A percentile compares a stretch with the other conserved stretches of the same genome.
phyloP scores from a whole-genome alignment of 768 basidiomycete genomes.

The Lentinula raphanica region DNA sequence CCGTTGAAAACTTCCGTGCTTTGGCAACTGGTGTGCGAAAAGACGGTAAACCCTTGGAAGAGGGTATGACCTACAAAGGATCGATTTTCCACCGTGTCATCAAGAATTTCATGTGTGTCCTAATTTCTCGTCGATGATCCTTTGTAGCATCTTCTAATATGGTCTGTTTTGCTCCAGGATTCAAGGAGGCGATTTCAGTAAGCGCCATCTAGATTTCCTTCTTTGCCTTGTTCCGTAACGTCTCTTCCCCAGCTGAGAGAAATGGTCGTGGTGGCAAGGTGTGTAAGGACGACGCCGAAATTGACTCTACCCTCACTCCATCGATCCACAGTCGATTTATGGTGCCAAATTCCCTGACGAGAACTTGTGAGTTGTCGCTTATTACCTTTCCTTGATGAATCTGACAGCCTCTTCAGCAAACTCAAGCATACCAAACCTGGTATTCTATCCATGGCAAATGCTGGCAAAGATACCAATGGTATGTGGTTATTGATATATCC shows the following conservation, averaged over 20 bases:
- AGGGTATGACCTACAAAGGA: conserved; percentile 90
- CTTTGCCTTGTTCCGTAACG: not conserved
- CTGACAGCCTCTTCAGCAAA: conserved; percentile 53
- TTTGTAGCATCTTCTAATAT: not conserved
- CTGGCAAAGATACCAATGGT: conserved; percentile 92
- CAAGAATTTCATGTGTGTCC: conserved; percentile 79
- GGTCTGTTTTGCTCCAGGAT: conserved; percentile 51
- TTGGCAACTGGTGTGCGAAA: conserved; percentile 80
- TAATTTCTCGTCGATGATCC: too few species aligned
- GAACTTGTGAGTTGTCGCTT: conserved; percentile 66
- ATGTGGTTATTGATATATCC: conserved; percentile 12
- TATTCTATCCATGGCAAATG: conserved; percentile 91
- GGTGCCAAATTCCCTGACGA: conserved; percentile 90
- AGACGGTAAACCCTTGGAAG: conserved; percentile 51
- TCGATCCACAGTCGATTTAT: conserved; percentile 67
- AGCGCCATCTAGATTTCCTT: conserved; percentile 23
- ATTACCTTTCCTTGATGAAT: not conserved
- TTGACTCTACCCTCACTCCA: not conserved
- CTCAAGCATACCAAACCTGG: conserved; percentile 90
- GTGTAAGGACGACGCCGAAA: conserved; percentile 6
- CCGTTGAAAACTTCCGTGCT: conserved; percentile 96
- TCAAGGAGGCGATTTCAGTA: conserved; percentile 98
- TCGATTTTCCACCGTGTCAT: conserved; percentile 97
- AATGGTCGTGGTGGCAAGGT: conserved; percentile 93
- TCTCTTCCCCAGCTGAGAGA: conserved; percentile 53